A percentile compares a stretch with the other conserved stretches of the same genome.
Conservation (phyloP, 305 asterid genomes). For the Solanum hybrid region DNA sequence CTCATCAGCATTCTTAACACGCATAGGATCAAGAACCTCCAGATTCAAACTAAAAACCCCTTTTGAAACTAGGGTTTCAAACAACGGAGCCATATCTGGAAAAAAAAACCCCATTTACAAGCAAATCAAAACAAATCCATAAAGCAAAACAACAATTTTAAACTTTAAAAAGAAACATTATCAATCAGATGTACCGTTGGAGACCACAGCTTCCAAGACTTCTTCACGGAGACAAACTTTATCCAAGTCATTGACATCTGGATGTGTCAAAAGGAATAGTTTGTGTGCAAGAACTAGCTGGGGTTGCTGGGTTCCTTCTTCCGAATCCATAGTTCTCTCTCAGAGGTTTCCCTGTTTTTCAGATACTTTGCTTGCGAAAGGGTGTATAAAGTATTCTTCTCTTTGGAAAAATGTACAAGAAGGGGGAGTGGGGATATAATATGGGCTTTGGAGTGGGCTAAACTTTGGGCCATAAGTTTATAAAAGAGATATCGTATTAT, state of each 20-base stretch:
- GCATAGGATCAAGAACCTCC: slow-evolving; percentile 60
- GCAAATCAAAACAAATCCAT: neutral
- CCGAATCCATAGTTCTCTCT: slow-evolving; percentile 47
- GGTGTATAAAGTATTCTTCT: neutral
- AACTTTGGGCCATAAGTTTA: neutral
- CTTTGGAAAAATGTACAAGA: neutral
- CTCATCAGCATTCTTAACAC: slow-evolving; percentile 50
- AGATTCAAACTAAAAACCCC: slow-evolving; percentile 59
- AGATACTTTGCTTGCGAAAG: neutral
- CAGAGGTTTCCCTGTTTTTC: neutral
- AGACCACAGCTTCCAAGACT: slow-evolving; percentile 54
- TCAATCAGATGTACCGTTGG: slow-evolving; percentile 41
- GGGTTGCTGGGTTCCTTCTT: slow-evolving; percentile 72
- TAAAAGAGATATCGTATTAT: neutral
- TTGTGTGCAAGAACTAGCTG: slow-evolving; percentile 77
- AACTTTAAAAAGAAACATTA: neutral
- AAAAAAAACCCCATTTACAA: neutral
- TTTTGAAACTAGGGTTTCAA: slow-evolving; percentile 59
- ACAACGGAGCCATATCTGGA: slow-evolving; percentile 67
- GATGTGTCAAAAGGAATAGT: slow-evolving; percentile 55
- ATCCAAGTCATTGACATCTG: slow-evolving; percentile 81
- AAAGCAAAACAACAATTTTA: neutral
- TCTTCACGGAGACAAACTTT: slow-evolving; percentile 89
- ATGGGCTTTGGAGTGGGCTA: neutral
- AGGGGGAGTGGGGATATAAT: neutral